A percentile compares a stretch with the other conserved stretches of the same genome.
Evolutionary conservation across 2,329 filamentous ascomycete genomes (phyloP).

Genomic region (Phialemoniopsis sp.): DNA sequence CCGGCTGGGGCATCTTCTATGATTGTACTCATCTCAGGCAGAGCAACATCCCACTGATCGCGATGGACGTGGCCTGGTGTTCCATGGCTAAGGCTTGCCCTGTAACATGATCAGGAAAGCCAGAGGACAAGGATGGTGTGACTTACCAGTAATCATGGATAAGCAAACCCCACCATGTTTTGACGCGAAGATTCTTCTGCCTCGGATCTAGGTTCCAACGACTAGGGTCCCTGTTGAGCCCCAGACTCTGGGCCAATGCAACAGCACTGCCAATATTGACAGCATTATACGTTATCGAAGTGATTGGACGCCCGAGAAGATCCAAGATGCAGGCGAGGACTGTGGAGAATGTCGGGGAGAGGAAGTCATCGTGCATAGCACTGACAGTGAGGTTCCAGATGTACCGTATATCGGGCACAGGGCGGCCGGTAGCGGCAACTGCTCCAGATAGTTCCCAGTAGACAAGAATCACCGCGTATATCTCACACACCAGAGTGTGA

Average conservation of each 20-base stretch:
- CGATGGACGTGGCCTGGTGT: conserved; percentile 44
- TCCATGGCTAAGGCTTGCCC: conserved; percentile 44
- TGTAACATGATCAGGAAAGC: neutral
- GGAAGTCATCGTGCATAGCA: conserved; percentile 55
- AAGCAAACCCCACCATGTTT: conserved; percentile 52
- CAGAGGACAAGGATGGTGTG: neutral
- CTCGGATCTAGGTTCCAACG: conserved; percentile 46
- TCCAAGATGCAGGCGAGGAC: conserved; percentile 55
- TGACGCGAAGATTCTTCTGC: conserved; percentile 47
- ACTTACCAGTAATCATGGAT: conserved; percentile 51
- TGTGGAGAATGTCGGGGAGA: conserved; percentile 54
- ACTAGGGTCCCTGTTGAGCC: conserved; percentile 47
- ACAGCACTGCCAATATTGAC: conserved; percentile 45
- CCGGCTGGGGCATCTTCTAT: too few species aligned
- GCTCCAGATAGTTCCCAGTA: conserved; percentile 53
- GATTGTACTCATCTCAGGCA: neutral
- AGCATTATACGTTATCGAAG: conserved; percentile 54
- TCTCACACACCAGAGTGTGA: conserved; percentile 47
- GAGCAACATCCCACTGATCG: conserved; percentile 42
- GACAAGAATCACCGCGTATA: conserved; percentile 54
- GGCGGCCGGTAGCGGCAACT: conserved; percentile 32
- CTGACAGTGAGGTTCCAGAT: conserved; percentile 60
- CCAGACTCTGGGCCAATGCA: conserved; percentile 48
- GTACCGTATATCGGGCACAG: conserved; percentile 53
- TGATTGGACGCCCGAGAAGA: conserved; percentile 54